phyloP scores from a whole-genome alignment of 2,329 filamentous ascomycete species.

The Knoxdaviesia proteae region DNA sequence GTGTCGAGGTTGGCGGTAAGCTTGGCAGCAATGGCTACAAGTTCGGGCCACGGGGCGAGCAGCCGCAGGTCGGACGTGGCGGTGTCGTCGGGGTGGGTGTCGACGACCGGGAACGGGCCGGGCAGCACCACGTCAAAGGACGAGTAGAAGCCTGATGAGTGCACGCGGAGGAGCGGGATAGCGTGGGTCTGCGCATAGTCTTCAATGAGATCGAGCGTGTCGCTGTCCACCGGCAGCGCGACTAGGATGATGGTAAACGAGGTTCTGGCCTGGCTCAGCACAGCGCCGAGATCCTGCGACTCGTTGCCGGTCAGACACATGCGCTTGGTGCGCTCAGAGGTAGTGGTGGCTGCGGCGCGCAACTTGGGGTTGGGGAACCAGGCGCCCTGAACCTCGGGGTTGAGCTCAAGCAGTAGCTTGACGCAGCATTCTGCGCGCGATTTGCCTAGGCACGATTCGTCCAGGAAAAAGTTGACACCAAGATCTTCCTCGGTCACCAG shows the following conservation, averaged over 20 bases:
- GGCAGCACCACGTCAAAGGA: slow-evolving; percentile 67
- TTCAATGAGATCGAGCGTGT: slow-evolving; percentile 23
- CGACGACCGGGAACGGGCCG: slow-evolving; percentile 72
- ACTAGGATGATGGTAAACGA: slow-evolving; percentile 34
- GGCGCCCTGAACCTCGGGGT: slow-evolving; percentile 72
- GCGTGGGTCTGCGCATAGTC: slow-evolving; percentile 29
- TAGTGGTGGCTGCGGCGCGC: not conserved
- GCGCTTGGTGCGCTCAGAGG: not conserved
- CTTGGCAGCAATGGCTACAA: slow-evolving; percentile 42
- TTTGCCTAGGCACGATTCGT: slow-evolving; percentile 55
- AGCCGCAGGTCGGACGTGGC: slow-evolving; percentile 71
- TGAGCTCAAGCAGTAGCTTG: slow-evolving; percentile 64
- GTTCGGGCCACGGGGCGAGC: slow-evolving; percentile 67
- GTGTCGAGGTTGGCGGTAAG: slow-evolving; percentile 49
- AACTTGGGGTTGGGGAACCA: slow-evolving; percentile 35
- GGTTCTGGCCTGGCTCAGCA: not conserved
- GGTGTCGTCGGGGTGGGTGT: slow-evolving; percentile 82
- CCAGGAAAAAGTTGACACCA: slow-evolving; percentile 92
- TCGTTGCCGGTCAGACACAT: not conserved
- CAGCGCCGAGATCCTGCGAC: too few relatives aligned
- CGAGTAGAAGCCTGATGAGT: slow-evolving; percentile 82
- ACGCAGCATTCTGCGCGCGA: slow-evolving; percentile 61
- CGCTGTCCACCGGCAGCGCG: slow-evolving; percentile 24
- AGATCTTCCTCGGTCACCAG: slow-evolving; percentile 64
- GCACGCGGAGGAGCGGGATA: slow-evolving; percentile 61